Evolutionary conservation across 345 rosid species (phyloP).

Genomic region (Cardamine occulta): DNA sequence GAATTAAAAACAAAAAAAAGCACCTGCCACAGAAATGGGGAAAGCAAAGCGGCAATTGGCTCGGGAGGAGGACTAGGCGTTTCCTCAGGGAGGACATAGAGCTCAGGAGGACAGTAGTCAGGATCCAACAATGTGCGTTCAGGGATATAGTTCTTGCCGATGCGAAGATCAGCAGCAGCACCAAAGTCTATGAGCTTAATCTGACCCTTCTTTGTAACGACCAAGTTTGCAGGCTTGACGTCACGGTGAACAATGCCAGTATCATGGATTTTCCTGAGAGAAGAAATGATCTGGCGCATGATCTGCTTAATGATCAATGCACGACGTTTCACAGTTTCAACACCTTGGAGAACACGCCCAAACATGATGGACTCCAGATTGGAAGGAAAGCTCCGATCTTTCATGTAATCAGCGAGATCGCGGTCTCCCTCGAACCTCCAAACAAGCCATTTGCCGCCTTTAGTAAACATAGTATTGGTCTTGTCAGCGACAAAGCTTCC

Average conservation of each 20-base stretch:
- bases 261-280: slow-evolving; percentile 82
- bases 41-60: slow-evolving; percentile 89
- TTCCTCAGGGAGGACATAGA: slow-evolving; percentile 90
- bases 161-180: slow-evolving; percentile 94
- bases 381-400: slow-evolving; percentile 80
- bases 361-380: slow-evolving; percentile 88
- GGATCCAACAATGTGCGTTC: slow-evolving; percentile 78
- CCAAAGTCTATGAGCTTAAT: slow-evolving; percentile 97
- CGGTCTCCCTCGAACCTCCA: slow-evolving; percentile 99
- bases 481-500: slow-evolving; percentile 87
- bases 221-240: slow-evolving; percentile 91
- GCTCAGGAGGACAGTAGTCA: slow-evolving; percentile 92
- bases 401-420: slow-evolving; percentile 86
- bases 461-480: slow-evolving; percentile 61
- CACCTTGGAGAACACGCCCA: slow-evolving; percentile 79
- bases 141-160: slow-evolving; percentile 91
- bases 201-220: slow-evolving; percentile 87
- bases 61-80: slow-evolving; percentile 95
- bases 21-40: slow-evolving; percentile 95
- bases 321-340: slow-evolving; percentile 69
- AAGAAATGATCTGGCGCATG: slow-evolving; percentile 87
- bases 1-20: background rate
- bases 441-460: slow-evolving; percentile 97
- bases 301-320: slow-evolving; percentile 91
- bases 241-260: slow-evolving; percentile 95